A percentile compares a stretch with the other conserved stretches of the same genome.
Conservation (phyloP, 148 eudicot species). For the Gaultheria prostrata region DNA sequence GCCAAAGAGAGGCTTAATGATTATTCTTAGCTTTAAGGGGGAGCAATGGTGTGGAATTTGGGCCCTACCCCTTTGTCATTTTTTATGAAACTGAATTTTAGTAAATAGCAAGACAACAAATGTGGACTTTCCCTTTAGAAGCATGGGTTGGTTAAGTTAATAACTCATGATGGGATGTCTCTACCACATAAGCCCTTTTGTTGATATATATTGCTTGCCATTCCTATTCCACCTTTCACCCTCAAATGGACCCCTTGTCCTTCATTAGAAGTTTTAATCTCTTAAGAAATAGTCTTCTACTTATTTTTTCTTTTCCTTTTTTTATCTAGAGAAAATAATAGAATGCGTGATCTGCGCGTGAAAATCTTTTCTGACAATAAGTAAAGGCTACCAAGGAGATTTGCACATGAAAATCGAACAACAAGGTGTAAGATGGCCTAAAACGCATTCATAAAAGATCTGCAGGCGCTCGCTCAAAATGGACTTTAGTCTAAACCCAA, state of each 20-base stretch:
- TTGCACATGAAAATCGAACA: no score
- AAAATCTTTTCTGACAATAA: no score
- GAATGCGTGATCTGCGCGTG: no score
- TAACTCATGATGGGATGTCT: constrained; percentile 18
- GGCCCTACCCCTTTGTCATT: constrained; percentile 11
- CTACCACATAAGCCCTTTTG: not conserved
- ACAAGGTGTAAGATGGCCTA: no score
- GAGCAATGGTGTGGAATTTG: constrained; percentile 35
- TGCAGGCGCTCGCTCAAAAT: no score
- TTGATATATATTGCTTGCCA: not conserved
- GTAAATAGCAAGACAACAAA: constrained; percentile 15
- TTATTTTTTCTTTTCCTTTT: not conserved
- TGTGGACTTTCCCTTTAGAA: constrained; percentile 14
- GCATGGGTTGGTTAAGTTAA: constrained; percentile 29
- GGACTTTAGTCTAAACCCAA: no score
- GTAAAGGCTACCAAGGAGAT: no score
- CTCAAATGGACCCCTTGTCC: constrained; percentile 8
- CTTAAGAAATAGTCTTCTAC: not conserved
- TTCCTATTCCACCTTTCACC: not conserved
- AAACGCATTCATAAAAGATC: no score
- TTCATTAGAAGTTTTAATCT: constrained; percentile 3
- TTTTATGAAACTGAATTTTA: not conserved
- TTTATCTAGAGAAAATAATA: no score
- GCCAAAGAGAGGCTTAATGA: constrained; percentile 17
- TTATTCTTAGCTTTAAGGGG: constrained; percentile 65